A percentile compares a stretch with the other conserved stretches of the same genome.
phyloP scores from a whole-genome alignment of 176 grass and related monocot species.

The Oryza punctata region DNA sequence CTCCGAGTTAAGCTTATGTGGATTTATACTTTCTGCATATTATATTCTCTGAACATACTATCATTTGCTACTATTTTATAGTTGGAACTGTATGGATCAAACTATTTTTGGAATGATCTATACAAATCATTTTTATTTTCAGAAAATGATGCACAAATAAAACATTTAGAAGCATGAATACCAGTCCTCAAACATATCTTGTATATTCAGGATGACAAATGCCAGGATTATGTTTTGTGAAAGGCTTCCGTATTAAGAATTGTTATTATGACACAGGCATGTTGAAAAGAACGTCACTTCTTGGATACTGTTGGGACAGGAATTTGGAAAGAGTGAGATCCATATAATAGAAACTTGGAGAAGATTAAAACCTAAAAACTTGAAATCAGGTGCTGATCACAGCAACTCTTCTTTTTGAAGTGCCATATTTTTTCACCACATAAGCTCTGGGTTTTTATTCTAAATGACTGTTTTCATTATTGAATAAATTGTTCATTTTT shows the following conservation, averaged over 20 bases:
- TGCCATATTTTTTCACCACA: neutral
- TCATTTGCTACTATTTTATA: slow-evolving; percentile 11
- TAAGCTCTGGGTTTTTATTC: neutral
- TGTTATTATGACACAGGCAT: slow-evolving; percentile 42
- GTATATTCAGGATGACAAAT: neutral
- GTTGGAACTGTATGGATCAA: slow-evolving; percentile 6
- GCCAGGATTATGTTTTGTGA: neutral
- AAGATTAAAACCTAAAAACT: slow-evolving; percentile 48
- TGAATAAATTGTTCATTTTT: neutral
- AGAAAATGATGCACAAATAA: too few species aligned
- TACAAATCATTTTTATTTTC: neutral
- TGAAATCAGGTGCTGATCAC: slow-evolving; percentile 47
- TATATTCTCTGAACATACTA: neutral
- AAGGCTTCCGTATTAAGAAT: neutral
- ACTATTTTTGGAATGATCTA: neutral
- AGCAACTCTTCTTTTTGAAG: neutral
- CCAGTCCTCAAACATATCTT: neutral
- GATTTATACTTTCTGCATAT: too few species aligned
- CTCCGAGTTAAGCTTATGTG: neutral
- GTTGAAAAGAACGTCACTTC: slow-evolving; percentile 41
- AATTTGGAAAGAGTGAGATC: slow-evolving; percentile 27
- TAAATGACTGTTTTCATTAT: slow-evolving; percentile 14
- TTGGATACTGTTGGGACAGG: slow-evolving; percentile 50
- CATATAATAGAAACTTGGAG: slow-evolving; percentile 85
- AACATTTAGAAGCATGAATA: neutral